Evolutionary conservation across 768 basidiomycete genomes (phyloP).

Genomic region (Tulasnella sp.): DNA sequence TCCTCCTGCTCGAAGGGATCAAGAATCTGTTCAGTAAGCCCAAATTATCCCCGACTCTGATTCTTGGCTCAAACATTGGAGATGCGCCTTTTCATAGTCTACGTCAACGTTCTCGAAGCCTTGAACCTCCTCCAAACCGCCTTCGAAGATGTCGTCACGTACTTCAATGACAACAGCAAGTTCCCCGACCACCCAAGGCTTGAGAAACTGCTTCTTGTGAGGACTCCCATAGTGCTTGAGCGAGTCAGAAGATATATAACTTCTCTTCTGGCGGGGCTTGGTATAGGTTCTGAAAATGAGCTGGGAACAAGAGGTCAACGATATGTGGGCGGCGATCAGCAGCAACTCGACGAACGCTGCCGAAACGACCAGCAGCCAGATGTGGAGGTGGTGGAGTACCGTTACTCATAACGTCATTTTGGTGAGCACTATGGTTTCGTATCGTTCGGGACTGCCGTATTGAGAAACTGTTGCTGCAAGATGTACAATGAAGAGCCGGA

Average conservation of each 20-base stretch:
- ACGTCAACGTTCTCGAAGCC: not conserved
- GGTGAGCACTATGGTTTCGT: not conserved
- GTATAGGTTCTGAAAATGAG: not conserved
- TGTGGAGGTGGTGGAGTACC: not conserved
- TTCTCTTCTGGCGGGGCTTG: not conserved
- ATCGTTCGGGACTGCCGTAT: not conserved
- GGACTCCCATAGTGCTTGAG: too few relatives aligned
- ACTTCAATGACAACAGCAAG: not conserved
- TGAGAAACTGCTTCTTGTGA: not conserved
- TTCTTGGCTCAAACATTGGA: not conserved
- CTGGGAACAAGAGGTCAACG: not conserved
- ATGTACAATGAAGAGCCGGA: not conserved
- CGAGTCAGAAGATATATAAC: too few relatives aligned
- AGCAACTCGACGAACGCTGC: not conserved
- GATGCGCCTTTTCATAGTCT: not conserved
- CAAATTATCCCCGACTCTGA: too few relatives aligned
- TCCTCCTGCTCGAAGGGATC: slow-evolving; percentile 7
- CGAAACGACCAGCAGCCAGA: not conserved
- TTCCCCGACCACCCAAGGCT: not conserved
- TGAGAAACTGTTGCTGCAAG: not conserved
- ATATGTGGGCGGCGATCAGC: not conserved
- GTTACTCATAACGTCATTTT: not conserved
- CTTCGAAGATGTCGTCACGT: not conserved
- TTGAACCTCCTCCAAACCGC: not conserved
- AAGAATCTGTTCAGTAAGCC: not conserved